Percentiles rank a stretch among this genome's conserved stretches.
phyloP scores from a whole-genome alignment of 371 early-diverging fungal genomes.

The Apophysomyces trapeziformis region DNA sequence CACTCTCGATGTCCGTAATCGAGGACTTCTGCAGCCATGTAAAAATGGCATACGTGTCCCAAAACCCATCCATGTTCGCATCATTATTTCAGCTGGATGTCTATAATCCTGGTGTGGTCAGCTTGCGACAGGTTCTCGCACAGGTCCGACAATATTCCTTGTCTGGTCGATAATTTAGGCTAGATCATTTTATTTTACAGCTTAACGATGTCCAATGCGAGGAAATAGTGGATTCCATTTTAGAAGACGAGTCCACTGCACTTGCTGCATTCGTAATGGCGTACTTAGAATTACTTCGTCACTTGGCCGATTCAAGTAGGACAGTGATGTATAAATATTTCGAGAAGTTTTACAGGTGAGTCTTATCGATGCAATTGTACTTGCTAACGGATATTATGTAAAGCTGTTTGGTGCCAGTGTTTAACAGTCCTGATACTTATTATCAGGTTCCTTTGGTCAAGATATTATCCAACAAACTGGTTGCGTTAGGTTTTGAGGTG shows the following conservation, averaged over 20 bases:
- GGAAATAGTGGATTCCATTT: neutral
- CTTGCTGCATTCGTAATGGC: constrained; percentile 1
- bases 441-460: constrained; percentile 24
- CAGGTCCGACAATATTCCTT: neutral
- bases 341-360: constrained; percentile 19
- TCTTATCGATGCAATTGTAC: neutral
- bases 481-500: constrained; percentile 23
- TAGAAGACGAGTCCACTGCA: constrained; percentile 16
- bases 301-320: neutral
- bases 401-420: constrained; percentile 24
- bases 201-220: neutral
- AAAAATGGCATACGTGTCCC: neutral
- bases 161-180: neutral
- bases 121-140: neutral
- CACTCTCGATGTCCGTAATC: neutral
- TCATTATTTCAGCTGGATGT: neutral
- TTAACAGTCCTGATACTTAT: constrained; percentile 19
- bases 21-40: constrained; percentile 8
- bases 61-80: neutral
- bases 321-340: constrained; percentile 6
- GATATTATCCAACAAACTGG: constrained; percentile 16
- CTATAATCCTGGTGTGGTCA: neutral
- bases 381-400: neutral
- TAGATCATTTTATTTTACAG: neutral
- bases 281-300: constrained; percentile 8